Percentiles rank a stretch among this genome's conserved stretches.
These are phyloP conservation scores for Teunomyces pallodes DNA, from an alignment of 805 yeast genomes.

Conservation along the genomic window DNA sequence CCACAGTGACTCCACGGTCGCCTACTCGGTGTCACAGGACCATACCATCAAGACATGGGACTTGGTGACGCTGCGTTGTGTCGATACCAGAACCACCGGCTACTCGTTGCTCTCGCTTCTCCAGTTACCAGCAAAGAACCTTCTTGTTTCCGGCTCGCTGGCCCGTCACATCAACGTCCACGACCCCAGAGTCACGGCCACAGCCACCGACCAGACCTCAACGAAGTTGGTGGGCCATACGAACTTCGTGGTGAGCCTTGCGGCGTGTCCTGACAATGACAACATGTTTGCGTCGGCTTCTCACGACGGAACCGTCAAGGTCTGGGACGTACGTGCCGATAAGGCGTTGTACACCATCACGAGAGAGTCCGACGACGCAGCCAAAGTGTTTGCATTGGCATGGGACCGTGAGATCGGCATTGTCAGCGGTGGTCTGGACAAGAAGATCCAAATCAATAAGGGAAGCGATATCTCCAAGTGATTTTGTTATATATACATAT, in stretches of 20 bases:
- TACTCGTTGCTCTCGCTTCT: constrained; percentile 77
- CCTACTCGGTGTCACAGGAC: constrained; percentile 92
- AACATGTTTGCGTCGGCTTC: constrained; percentile 86
- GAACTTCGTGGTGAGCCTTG: constrained; percentile 81
- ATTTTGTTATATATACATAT: background rate
- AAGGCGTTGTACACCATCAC: constrained; percentile 78
- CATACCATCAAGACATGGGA: constrained; percentile 97
- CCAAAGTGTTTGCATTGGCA: constrained; percentile 80
- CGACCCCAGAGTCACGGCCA: constrained; percentile 73
- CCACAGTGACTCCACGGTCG: constrained; percentile 69
- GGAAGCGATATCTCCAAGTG: constrained; percentile 27
- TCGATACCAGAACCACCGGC: constrained; percentile 85
- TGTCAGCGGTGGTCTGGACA: constrained; percentile 91
- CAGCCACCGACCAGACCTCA: constrained; percentile 57
- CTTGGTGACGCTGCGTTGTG: constrained; percentile 76
- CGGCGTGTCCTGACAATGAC: constrained; percentile 72
- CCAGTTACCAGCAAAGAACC: constrained; percentile 61
- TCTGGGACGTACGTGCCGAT: constrained; percentile 93
- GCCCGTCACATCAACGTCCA: constrained; percentile 96
- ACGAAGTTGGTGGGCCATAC: constrained; percentile 81
- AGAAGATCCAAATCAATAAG: constrained; percentile 80
- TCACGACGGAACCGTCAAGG: constrained; percentile 93
- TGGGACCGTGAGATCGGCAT: constrained; percentile 84
- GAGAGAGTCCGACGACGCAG: constrained; percentile 55
- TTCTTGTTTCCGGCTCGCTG: constrained; percentile 91